Evolutionary conservation across 768 basidiomycete species (phyloP).

Genomic region (Saitozyma podzolica): DNA sequence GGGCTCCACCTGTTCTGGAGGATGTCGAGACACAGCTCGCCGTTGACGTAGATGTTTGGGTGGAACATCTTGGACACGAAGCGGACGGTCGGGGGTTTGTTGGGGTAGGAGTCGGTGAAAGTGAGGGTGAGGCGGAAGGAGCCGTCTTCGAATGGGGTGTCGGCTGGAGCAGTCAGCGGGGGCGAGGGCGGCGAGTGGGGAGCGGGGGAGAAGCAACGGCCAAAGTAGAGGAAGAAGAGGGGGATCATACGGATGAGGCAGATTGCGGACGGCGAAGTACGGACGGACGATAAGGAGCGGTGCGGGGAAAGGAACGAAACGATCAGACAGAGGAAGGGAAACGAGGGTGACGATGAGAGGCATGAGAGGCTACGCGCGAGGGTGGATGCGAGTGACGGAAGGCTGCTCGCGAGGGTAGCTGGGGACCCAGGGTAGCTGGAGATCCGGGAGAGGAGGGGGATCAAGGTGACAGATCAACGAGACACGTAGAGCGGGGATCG

Average conservation of each 20-base stretch:
- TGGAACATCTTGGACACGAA: slow-evolving; percentile 98
- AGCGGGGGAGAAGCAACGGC: no score
- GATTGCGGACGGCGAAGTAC: no score
- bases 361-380: background rate
- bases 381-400: no score
- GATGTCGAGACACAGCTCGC: slow-evolving; percentile 96
- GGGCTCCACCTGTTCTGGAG: slow-evolving; percentile 98
- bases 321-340: slow-evolving; percentile 2
- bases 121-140: slow-evolving; percentile 94
- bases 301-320: background rate
- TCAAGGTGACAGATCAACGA: no score
- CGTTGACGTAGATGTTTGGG: slow-evolving; percentile 97
- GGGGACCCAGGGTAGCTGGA: no score
- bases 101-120: slow-evolving; percentile 97
- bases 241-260: no score
- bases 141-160: slow-evolving; percentile 98
- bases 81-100: slow-evolving; percentile 95
- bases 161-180: slow-evolving; percentile 60
- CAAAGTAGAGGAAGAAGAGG: no score
- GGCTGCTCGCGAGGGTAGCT: no score
- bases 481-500: no score
- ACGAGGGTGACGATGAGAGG: background rate
- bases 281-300: no score
- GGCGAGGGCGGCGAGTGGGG: background rate
- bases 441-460: no score